Evolutionary conservation across 192 early-diverging fungal genomes (phyloP).

Genomic region (Coemansia sp.): DNA sequence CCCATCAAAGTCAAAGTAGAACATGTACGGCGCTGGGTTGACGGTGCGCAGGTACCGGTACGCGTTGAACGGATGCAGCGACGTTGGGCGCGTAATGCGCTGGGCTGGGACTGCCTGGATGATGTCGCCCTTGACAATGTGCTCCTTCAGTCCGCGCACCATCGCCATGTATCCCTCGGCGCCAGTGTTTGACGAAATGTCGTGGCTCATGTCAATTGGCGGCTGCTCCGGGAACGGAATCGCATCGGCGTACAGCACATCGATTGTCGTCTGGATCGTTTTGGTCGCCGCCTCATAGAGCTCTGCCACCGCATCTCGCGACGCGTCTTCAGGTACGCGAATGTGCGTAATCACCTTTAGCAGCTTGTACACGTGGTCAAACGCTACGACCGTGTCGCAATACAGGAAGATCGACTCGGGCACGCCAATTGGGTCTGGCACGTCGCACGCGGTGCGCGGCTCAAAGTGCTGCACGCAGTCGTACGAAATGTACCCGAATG

Average conservation of each 20-base stretch:
- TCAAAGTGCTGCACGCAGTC: constrained; percentile 99
- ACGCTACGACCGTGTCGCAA: constrained; percentile 93
- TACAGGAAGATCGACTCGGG: constrained; percentile 94
- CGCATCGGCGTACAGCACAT: constrained; percentile 65
- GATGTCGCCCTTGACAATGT: constrained; percentile 94
- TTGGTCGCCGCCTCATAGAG: constrained; percentile 71
- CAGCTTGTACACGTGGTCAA: constrained; percentile 90
- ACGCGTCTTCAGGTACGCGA: constrained; percentile 60
- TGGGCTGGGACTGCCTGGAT: constrained; percentile 98
- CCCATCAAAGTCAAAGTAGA: constrained; percentile 91
- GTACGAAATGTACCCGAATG: constrained; percentile 95
- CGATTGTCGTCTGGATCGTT: constrained; percentile 69
- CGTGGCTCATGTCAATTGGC: constrained; percentile 65
- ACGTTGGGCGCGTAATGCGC: constrained; percentile 80
- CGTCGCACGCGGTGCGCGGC: constrained; percentile 76
- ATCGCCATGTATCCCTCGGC: constrained; percentile 88
- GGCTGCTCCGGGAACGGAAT: constrained; percentile 80
- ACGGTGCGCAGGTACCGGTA: constrained; percentile 92
- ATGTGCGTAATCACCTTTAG: constrained; percentile 92
- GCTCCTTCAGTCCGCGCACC: constrained; percentile 82
- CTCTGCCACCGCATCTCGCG: constrained; percentile 56
- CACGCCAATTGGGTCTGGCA: constrained; percentile 82
- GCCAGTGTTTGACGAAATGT: constrained; percentile 84
- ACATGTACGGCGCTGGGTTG: constrained; percentile 99
- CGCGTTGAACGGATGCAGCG: constrained; percentile 96